Conservation (phyloP, 805 yeast genomes). For the Komagataella populi region DNA sequence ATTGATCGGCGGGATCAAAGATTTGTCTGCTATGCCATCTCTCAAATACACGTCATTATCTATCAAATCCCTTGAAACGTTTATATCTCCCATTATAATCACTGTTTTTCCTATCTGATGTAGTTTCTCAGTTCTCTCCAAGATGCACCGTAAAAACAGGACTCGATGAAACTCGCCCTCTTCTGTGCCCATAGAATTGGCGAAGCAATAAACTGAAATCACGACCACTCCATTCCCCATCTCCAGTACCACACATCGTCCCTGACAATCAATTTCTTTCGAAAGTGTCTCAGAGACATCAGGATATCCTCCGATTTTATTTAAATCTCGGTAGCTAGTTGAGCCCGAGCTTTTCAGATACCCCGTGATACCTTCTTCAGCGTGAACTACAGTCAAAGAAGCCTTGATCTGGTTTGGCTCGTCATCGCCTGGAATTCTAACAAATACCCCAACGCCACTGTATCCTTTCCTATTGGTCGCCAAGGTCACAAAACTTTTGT, state of each 20-base stretch:
- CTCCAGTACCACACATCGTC: constrained; percentile 70
- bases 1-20: constrained; percentile 4
- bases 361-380: constrained; percentile 92
- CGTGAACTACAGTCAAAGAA: constrained; percentile 44
- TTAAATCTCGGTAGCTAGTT: constrained; percentile 10
- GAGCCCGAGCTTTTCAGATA: constrained; percentile 15
- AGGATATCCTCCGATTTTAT: constrained; percentile 62
- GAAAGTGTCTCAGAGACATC: constrained; percentile 12
- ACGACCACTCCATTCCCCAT: constrained; percentile 47
- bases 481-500: constrained; percentile 50
- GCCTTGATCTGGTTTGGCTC: constrained; percentile 24
- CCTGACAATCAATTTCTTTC: constrained; percentile 60
- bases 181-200: constrained; percentile 63
- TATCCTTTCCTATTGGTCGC: constrained; percentile 69
- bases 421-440: constrained; percentile 32
- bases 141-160: constrained; percentile 42
- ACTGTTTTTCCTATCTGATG: constrained; percentile 49
- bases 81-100: constrained; percentile 79
- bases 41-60: constrained; percentile 68
- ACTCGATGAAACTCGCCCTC: constrained; percentile 50
- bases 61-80: constrained; percentile 64
- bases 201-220: constrained; percentile 77
- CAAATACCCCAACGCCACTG: constrained; percentile 82
- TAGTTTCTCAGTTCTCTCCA: constrained; percentile 48
- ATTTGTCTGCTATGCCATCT: constrained; percentile 17